phyloP scores from a whole-genome alignment of 2,329 filamentous ascomycete genomes.

The Fusarium humuli region DNA sequence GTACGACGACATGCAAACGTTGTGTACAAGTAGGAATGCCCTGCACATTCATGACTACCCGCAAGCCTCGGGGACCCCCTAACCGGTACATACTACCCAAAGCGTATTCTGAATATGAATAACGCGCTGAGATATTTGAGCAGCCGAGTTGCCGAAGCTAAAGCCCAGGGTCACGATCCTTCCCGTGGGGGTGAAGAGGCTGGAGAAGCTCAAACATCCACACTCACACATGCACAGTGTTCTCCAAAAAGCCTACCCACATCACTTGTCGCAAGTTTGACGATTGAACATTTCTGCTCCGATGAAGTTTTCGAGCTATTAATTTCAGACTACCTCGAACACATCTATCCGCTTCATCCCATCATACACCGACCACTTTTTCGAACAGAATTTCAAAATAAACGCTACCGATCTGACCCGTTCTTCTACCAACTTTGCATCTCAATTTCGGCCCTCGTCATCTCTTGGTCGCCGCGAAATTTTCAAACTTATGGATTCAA shows the following conservation, averaged over 20 bases:
- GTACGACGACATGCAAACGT: too few relatives aligned
- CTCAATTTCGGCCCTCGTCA: neutral
- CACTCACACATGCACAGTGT: neutral
- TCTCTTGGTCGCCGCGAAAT: neutral
- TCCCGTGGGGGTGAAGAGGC: neutral
- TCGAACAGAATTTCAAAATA: neutral
- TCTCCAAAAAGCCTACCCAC: neutral
- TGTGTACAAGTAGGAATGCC: neutral
- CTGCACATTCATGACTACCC: neutral
- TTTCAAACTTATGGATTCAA: neutral
- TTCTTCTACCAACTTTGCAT: neutral
- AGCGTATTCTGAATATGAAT: neutral
- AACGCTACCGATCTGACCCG: neutral
- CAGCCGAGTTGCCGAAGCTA: neutral
- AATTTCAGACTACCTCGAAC: neutral
- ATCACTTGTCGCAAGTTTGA: neutral
- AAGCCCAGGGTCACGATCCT: neutral
- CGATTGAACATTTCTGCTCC: neutral
- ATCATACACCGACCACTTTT: neutral
- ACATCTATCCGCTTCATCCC: neutral
- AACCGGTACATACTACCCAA: neutral
- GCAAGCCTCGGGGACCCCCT: neutral
- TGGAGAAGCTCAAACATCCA: neutral
- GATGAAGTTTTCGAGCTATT: neutral
- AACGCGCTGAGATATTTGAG: neutral